Base-by-base conservation (phyloP, 768 basidiomycete genomes). In the Tephrocybe rancida region DNA sequence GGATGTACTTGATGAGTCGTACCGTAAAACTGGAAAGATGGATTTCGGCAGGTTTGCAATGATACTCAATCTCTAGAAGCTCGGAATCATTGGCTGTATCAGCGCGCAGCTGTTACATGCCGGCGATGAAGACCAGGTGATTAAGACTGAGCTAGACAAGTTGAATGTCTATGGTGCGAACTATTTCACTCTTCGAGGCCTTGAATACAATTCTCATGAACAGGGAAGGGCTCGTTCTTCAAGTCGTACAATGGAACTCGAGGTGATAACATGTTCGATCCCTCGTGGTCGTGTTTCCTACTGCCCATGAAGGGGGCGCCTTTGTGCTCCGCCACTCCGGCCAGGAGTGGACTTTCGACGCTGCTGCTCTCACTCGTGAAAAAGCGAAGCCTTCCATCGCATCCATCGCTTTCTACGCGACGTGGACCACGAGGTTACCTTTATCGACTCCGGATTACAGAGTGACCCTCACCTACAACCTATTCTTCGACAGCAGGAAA, bases 201-300 rank as follows among this genome's bases (percentile, higher is more conserved):
- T 49, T n/a, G 1, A 19, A 6, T 25, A 5, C 24, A 37, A 37
- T 37, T n/a, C n/a, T n/a, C n/a, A 37, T 37, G 35, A 14, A 21
- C 47, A 78, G 77, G 69, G 1, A 58, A 70, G 42, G 79, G 67
- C 8, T 71, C 71, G 0, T 81, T 79, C 60, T 83, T 82, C 70
- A 80, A 79, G 57, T 32, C 75, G 1, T 81, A 81, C 56, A 68
- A 73, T 37, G 82, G 81, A 52, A 81, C 80, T 0, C 79, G 74
- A 5, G 59, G 64, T 8, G 64, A 68, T 7, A 57, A 60, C 24
- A 81, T 82, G 73, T 75, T 84, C 38, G 81, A 1, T 81, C 81
- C 1, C 70, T 85, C 9, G 74, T 82, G 0, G 57, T 83, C 30
- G 70, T 78, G 16, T 72, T 80, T 45, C 81, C 81, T 9, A 75